These are phyloP conservation scores for Phylloporus sp. DNA, from an alignment of 768 basidiomycete genomes.

Conservation along the genomic window DNA sequence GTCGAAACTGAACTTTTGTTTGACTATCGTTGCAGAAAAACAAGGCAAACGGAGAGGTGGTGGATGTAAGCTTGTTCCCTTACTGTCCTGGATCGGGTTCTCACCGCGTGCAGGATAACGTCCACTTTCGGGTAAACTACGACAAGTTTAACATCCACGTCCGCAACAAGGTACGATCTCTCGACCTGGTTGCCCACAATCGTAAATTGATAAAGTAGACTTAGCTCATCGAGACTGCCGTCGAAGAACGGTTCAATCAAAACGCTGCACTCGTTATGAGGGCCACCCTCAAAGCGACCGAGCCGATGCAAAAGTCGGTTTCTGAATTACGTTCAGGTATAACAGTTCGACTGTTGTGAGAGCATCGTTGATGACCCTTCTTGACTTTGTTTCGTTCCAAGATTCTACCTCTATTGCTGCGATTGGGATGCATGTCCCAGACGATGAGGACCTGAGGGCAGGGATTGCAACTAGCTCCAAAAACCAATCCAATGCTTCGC, in stretches of 20 bases:
- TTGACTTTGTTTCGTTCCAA: constrained; percentile 23
- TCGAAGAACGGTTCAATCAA: constrained; percentile 74
- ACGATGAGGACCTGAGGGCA: constrained; percentile 56
- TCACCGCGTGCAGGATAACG: constrained; percentile 47
- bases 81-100: neutral
- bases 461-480: constrained; percentile 59
- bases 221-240: constrained; percentile 77
- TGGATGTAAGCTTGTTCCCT: constrained; percentile 56
- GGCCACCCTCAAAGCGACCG: constrained; percentile 68
- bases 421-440: constrained; percentile 59
- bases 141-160: constrained; percentile 84
- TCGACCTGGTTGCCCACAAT: neutral
- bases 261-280: constrained; percentile 68
- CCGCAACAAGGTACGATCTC: constrained; percentile 68
- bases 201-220: constrained; percentile 11
- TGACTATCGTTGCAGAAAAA: constrained; percentile 35
- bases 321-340: constrained; percentile 64
- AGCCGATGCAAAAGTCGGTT: constrained; percentile 55
- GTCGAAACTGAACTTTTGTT: constrained; percentile 22
- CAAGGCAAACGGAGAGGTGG: constrained; percentile 45
- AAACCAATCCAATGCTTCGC: constrained; percentile 48
- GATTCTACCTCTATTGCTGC: constrained; percentile 66
- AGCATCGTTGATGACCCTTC: neutral
- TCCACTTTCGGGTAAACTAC: constrained; percentile 85
- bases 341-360: neutral